Conservation (phyloP, 2,329 filamentous ascomycete genomes). For the Fusarium sulawesiense region DNA sequence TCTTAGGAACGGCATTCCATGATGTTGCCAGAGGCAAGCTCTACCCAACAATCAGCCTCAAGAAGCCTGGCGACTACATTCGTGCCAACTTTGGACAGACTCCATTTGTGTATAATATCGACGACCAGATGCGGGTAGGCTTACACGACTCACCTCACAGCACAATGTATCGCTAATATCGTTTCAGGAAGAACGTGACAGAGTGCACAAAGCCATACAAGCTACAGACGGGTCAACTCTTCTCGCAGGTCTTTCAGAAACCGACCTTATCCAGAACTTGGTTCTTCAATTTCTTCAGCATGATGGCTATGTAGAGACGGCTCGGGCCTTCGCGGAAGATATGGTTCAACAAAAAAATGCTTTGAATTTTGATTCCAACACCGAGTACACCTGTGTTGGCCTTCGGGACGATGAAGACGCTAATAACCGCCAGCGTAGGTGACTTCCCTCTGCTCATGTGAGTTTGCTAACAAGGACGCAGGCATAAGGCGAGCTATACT, state of each 20-base stretch:
- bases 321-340: constrained; percentile 86
- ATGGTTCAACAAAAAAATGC: constrained; percentile 78
- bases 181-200: constrained; percentile 68
- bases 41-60: constrained; percentile 75
- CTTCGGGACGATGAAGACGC: constrained; percentile 87
- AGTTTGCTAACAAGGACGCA: constrained; percentile 53
- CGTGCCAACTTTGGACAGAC: constrained; percentile 75
- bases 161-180: constrained; percentile 24
- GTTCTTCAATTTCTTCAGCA: constrained; percentile 90
- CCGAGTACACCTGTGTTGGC: constrained; percentile 67
- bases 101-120: constrained; percentile 92
- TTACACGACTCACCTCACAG: not conserved
- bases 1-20: constrained; percentile 72
- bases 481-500: constrained; percentile 88
- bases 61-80: constrained; percentile 71
- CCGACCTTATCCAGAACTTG: constrained; percentile 82
- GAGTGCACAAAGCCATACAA: constrained; percentile 70
- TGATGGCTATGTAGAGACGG: constrained; percentile 95
- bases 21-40: constrained; percentile 71
- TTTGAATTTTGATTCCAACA: constrained; percentile 67
- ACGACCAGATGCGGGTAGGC: constrained; percentile 81
- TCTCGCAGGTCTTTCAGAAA: constrained; percentile 75
- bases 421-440: constrained; percentile 83
- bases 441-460: not conserved
- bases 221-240: constrained; percentile 68